These are phyloP conservation scores for Auricularia heimuer DNA, from an alignment of 768 basidiomycete species.

Conservation along the genomic window DNA sequence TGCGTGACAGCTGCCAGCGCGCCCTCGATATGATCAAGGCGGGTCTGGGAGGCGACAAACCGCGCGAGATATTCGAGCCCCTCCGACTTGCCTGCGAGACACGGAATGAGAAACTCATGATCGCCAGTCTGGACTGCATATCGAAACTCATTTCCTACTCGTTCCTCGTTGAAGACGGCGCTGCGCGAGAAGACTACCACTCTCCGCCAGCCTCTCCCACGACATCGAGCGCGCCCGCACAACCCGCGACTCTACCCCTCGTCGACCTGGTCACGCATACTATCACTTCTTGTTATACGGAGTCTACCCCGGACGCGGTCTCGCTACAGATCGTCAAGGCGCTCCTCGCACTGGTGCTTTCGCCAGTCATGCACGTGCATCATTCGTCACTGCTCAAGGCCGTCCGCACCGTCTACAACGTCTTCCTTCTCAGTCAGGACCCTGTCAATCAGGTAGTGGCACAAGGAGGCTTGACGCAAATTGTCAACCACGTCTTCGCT, in stretches of 20 bases:
- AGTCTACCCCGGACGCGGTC: slow-evolving; percentile 79
- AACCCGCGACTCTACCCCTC: slow-evolving; percentile 51
- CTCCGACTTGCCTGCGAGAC: slow-evolving; percentile 94
- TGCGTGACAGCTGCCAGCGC: slow-evolving; percentile 72
- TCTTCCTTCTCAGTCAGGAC: slow-evolving; percentile 85
- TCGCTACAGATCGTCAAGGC: slow-evolving; percentile 97
- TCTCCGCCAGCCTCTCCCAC: slow-evolving; percentile 70
- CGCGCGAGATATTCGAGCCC: slow-evolving; percentile 91
- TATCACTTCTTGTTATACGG: slow-evolving; percentile 84
- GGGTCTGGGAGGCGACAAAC: slow-evolving; percentile 63
- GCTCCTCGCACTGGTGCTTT: slow-evolving; percentile 79
- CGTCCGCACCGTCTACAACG: slow-evolving; percentile 95
- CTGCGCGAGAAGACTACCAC: slow-evolving; percentile 32
- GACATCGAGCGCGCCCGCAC: slow-evolving; percentile 29
- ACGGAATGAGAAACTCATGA: slow-evolving; percentile 84
- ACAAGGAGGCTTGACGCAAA: slow-evolving; percentile 94
- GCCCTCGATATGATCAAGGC: slow-evolving; percentile 75
- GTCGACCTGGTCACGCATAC: slow-evolving; percentile 93
- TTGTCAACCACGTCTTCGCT: slow-evolving; percentile 94
- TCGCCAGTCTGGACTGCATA: slow-evolving; percentile 93
- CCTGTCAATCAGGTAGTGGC: slow-evolving; percentile 96
- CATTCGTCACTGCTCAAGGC: slow-evolving; percentile 94
- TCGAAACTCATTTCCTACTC: slow-evolving; percentile 96
- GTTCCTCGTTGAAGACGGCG: slow-evolving; percentile 72
- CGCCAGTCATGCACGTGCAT: slow-evolving; percentile 79